Evolutionary conservation across 331 rosid genomes (phyloP).

Genomic region (Erythrophleum ivorense): DNA sequence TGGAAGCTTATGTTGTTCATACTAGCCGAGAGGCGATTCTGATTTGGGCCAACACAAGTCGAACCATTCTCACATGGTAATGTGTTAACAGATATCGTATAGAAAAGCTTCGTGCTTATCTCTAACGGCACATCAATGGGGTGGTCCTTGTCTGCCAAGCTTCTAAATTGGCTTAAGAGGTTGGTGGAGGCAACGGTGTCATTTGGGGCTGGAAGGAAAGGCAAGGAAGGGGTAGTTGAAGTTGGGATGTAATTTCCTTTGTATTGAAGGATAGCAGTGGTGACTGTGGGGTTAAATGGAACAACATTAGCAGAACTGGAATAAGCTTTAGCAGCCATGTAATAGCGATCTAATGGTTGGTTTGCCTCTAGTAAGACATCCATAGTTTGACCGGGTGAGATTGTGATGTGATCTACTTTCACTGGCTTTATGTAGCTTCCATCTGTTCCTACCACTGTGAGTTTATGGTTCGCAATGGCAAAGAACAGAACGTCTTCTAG

Average conservation of each 20-base stretch:
- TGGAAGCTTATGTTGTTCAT: neutral
- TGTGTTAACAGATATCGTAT: slow-evolving; percentile 34
- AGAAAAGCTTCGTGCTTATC: slow-evolving; percentile 16
- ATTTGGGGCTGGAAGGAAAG: slow-evolving; percentile 33
- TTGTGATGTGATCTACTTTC: slow-evolving; percentile 32
- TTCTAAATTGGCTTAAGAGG: slow-evolving; percentile 34
- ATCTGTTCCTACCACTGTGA: slow-evolving; percentile 36
- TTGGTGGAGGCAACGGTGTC: slow-evolving; percentile 33
- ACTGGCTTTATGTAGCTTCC: slow-evolving; percentile 47
- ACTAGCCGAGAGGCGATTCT: slow-evolving; percentile 14
- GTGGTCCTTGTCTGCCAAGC: slow-evolving; percentile 33
- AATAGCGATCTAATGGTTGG: slow-evolving; percentile 5
- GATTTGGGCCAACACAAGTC: slow-evolving; percentile 33
- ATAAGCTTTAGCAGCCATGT: slow-evolving; percentile 39
- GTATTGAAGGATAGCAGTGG: slow-evolving; percentile 37
- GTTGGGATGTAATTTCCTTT: neutral
- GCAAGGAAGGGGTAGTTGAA: slow-evolving; percentile 10
- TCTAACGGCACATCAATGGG: slow-evolving; percentile 34
- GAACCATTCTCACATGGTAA: slow-evolving; percentile 1
- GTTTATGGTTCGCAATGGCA: slow-evolving; percentile 32
- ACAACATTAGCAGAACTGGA: neutral
- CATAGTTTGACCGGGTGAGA: slow-evolving; percentile 18
- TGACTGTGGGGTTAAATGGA: slow-evolving; percentile 14
- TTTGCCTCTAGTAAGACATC: too few relatives aligned
- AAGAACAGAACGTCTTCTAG: slow-evolving; percentile 35